Base-by-base conservation (phyloP, 352 stramenopile species). In the Phytopythium oedochilum region DNA sequence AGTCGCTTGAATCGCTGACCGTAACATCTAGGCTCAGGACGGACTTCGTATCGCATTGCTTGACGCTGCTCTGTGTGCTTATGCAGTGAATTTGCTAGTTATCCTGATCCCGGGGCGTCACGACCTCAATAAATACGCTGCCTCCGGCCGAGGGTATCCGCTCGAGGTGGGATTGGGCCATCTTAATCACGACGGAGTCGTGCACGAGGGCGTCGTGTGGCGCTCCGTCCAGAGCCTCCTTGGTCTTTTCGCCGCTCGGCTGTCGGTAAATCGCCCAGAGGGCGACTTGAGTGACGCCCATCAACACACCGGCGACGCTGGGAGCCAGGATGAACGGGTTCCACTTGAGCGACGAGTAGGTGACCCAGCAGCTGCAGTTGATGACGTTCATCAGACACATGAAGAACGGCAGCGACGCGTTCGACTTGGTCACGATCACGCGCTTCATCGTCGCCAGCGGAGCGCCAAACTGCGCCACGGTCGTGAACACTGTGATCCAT, bases 401-500 rank as follows among this genome's bases (percentile, higher is more conserved):
- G 6, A 31, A 51, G 39, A 57, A 46, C n/a, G 47, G 47, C 29
- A 61, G 47, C 17, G 26, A 53, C n/a, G 55, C 55, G 14, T 48
- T 52, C 9, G 49, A 57, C 47, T 57, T 45, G 38, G 55, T 55
- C 0, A 18, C 22, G 2, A 63, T 25, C 11, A 55, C 57, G 3
- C 42, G 20, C 28, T 22, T 32, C 36, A 57, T 54, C 9, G 49
- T 63, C 11, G 46, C 46, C 15, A 61, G 47, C 10, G 55, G 55
- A 4, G 55, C 52, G 8, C 36, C 31, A 28, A 65, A 78, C 17
- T 73, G 43, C 10, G 64, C 31, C 4, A 57, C 23, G 3, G 49
- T 57, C 9, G 49, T 54, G 22, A 53, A 52, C 32, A 54, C 42
- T 7, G 57, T 57, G 42, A 63, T 58, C 36, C 34, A 49, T 17